Evolutionary conservation across 2,329 filamentous ascomycete genomes (phyloP), one percentile per base, ranked within the genome.

Genomic region (Phialophora macrospora): DNA sequence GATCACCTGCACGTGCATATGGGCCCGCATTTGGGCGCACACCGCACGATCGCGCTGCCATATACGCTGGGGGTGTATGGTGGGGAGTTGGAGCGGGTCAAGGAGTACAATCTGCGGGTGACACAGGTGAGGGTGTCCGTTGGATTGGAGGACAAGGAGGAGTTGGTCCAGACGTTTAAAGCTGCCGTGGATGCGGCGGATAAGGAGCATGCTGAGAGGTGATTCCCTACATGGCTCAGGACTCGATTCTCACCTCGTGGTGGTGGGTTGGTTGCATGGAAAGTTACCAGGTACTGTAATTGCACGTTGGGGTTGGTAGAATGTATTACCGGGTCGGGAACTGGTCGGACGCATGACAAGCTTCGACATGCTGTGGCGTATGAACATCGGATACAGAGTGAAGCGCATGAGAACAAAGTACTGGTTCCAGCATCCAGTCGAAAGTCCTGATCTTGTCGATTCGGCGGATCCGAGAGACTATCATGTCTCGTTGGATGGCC

Each of bases 1-100:
- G 71, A 77, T 62, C 61, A 62, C 4, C 64, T 78, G 22, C 69
- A 76, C 61, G 67, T 76, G 8, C 71, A 71, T 22, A 76, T 76
- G 60, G 75, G 76, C 0, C 71, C 73, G 44, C 67, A 70, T 63
- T 60, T 72, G 6, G 70, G 70, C 0, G 67, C 68, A 1, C 67
- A 64, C 41, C 34, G 66, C 24, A 70, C 69, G 0, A 52, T 72
- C 7, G 69, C 63, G 0, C 30, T 68, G n/a, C 55, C 62, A 0
- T 71, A 72, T 41, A 48, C 55, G 3, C 58, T 67, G 48, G 55
- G 59, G 26, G 57, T 62, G 4, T 67, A 65, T 26, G 64, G 56
- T 0, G 66, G 57, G n/a, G 46, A 68, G 41, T 22, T 68, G 24
- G 68, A 69, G 1, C 64, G 65, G 66, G 66, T 60, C 11, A 66